phyloP scores from a whole-genome alignment of 768 basidiomycete genomes.

The Tylopilus felleus region DNA sequence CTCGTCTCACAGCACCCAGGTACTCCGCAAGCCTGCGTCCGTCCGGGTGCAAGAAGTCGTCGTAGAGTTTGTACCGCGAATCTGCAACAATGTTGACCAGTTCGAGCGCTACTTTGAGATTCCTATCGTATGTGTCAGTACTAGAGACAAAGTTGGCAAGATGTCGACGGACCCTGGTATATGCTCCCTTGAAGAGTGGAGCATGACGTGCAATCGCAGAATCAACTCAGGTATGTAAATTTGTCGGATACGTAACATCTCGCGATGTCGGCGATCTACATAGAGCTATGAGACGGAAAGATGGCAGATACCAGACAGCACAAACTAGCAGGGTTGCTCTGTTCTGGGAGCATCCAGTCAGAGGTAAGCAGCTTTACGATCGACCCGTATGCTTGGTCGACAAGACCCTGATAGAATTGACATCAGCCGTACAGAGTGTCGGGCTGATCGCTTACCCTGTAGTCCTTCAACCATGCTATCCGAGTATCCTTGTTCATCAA shows the following conservation, averaged over 20 bases:
- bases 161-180: conserved; percentile 60
- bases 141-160: neutral
- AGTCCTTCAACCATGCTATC: conserved; percentile 60
- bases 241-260: conserved; percentile 79
- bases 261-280: conserved; percentile 56
- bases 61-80: conserved; percentile 79
- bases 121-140: conserved; percentile 41
- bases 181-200: conserved; percentile 59
- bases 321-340: conserved; percentile 39
- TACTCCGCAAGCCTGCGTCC: conserved; percentile 69
- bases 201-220: conserved; percentile 72
- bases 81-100: conserved; percentile 86
- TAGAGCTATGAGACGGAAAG: conserved; percentile 1
- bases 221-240: conserved; percentile 89
- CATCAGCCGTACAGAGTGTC: neutral
- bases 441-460: conserved; percentile 40
- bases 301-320: neutral
- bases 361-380: conserved; percentile 69
- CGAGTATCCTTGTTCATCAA: conserved; percentile 58
- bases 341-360: conserved; percentile 70
- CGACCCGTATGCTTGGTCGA: conserved; percentile 63
- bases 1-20: conserved; percentile 66
- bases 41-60: conserved; percentile 68
- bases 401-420: conserved; percentile 40
- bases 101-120: conserved; percentile 69